phyloP scores from a whole-genome alignment of 805 yeast genomes.

The Saturnispora gosingensis region DNA sequence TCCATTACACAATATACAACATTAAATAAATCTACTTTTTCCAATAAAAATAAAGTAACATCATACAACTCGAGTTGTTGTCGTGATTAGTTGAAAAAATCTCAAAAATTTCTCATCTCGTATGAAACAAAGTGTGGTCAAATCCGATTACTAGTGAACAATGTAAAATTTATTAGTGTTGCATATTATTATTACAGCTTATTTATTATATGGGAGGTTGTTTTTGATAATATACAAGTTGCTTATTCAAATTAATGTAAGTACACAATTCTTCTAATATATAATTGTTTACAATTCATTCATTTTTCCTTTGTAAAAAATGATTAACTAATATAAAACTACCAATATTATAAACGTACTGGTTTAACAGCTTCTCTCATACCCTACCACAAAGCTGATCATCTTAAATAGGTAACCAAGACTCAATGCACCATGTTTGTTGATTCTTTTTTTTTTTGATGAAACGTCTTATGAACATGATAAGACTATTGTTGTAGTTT shows the following conservation, averaged over 20 bases:
- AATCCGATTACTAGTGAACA: background rate
- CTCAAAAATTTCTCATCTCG: background rate
- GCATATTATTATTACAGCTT: background rate
- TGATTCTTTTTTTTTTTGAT: background rate
- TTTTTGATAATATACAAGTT: background rate
- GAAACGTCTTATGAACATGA: background rate
- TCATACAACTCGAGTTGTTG: background rate
- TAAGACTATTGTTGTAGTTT: slow-evolving; percentile 6
- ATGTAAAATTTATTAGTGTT: background rate
- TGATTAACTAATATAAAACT: background rate
- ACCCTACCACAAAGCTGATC: slow-evolving; percentile 10
- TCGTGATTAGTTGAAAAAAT: no score
- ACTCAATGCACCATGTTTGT: no score
- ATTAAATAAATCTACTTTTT: no score
- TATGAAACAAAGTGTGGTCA: background rate
- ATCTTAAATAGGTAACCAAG: background rate
- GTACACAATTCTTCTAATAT: background rate
- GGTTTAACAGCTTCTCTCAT: slow-evolving; percentile 13
- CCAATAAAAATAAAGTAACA: no score
- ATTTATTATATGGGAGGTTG: background rate
- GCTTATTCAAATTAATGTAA: no score
- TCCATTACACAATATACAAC: no score
- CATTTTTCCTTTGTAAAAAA: background rate
- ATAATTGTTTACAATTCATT: background rate
- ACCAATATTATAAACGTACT: background rate